Evolutionary conservation across 2,329 filamentous ascomycete genomes (phyloP), one percentile per base, ranked within the genome.

Genomic region (Exophiala aquamarina): DNA sequence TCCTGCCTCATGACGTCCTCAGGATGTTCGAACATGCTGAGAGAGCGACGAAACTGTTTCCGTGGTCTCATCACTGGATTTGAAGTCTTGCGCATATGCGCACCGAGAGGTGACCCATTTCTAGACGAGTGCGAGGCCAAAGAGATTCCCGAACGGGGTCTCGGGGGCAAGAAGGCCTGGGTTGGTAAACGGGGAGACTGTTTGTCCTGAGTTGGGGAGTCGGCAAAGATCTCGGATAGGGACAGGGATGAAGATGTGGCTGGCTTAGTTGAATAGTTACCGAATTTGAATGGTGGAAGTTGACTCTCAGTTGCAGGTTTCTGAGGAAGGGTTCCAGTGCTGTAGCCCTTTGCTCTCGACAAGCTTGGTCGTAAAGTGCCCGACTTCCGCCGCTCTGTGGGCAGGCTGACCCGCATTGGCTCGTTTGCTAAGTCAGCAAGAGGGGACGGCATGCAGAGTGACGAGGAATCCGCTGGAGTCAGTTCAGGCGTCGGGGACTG

Each of bases 21-120:
- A 3, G 91, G 87, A 65, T 87, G 83, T 71, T 97, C 92, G 70
- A 95, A 98, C 93, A 98, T 98, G 78, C 93, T 97, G 63, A 96
- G 73, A 18, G 92, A 95, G 57, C 93, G 84, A 51, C 93, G 84
- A 63, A 92, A 92, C 66, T 93, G 88, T 64, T 95, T 95, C 57
- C 91, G 82, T 35, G 87, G 87, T 52, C 89, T 83, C 60, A 83
- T 74, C 57, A 87, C 81, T 47, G 79, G 86, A 66, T 84, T 90
- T 39, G 80, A 86, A 62, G 73, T 78, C 57, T 91, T 89, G 55
- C 90, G 83, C 46, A 84, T 71, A 58, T 92, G 86, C 50, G 73
- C 76, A 49, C 77, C 77, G 52, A 86, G 78, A 26, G 91, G 90
- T 11, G 90, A 95, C 31, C 85, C 89, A 68, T 81, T 87, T 52